These are phyloP conservation scores for Aspergillaceae sp. DNA, from an alignment of 2,329 filamentous ascomycete genomes.

Conservation along the genomic window DNA sequence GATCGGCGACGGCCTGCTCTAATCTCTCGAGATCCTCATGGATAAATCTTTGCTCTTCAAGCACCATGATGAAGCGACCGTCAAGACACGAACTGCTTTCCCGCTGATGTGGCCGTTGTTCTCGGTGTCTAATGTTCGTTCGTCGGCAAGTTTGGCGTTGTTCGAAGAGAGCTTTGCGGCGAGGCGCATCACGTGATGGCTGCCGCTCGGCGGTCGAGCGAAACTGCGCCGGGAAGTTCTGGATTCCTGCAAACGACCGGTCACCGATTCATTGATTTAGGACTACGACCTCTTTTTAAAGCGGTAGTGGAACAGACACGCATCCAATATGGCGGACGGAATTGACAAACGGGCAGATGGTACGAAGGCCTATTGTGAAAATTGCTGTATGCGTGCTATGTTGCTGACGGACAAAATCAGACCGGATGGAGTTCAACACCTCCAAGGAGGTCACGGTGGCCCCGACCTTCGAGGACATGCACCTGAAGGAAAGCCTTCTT, in stretches of 20 bases:
- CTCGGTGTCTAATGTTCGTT: background rate
- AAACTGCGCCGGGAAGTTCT: slow-evolving; percentile 14
- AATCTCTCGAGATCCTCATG: slow-evolving; percentile 95
- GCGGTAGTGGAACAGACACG: slow-evolving; percentile 4
- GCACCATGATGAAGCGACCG: slow-evolving; percentile 50
- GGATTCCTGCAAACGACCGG: background rate
- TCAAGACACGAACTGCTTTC: background rate
- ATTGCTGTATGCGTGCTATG: background rate
- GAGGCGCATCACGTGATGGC: slow-evolving; percentile 18
- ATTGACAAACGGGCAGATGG: slow-evolving; percentile 84
- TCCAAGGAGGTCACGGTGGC: slow-evolving; percentile 94
- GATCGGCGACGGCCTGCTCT: slow-evolving; percentile 87
- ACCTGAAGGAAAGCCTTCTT: slow-evolving; percentile 91
- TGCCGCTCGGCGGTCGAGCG: slow-evolving; percentile 8
- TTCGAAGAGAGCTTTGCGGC: slow-evolving; percentile 17
- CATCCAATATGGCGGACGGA: slow-evolving; percentile 71
- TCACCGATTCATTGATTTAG: slow-evolving; percentile 3
- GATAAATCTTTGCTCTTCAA: slow-evolving; percentile 88
- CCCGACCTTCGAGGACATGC: slow-evolving; percentile 92
- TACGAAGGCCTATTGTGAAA: slow-evolving; percentile 17
- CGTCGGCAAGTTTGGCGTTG: slow-evolving; percentile 5
- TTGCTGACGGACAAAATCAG: slow-evolving; percentile 35
- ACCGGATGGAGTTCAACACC: slow-evolving; percentile 96
- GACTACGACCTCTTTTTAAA: slow-evolving; percentile 4
- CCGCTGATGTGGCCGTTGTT: background rate